A percentile compares a stretch with the other conserved stretches of the same genome.
Conservation (phyloP, 345 rosid genomes). For the Citrus sinensis region DVS_A1.0 CM039166.1:16768501-16769000, state of each 20-base stretch:
- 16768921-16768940: background rate
- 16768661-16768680: slow-evolving; percentile 25
- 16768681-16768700: slow-evolving; percentile 27
- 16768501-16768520: slow-evolving; percentile 60
- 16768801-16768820: slow-evolving; percentile 9
- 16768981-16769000: background rate
- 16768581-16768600: slow-evolving; percentile 23
- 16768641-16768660: slow-evolving; percentile 34
- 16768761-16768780: slow-evolving; percentile 5
- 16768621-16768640: slow-evolving; percentile 50
- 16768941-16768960: background rate
- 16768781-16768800: slow-evolving; percentile 8
- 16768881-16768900: slow-evolving; percentile 11
- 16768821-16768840: slow-evolving; percentile 20
- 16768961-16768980: background rate
- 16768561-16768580: slow-evolving; percentile 6
- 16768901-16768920: background rate
- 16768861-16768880: slow-evolving; percentile 32
- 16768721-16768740: slow-evolving; percentile 18
- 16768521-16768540: slow-evolving; percentile 43
- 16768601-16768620: slow-evolving; percentile 41
- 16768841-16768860: slow-evolving; percentile 26
- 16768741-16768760: slow-evolving; percentile 8
- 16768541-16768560: slow-evolving; percentile 27
- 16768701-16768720: slow-evolving; percentile 23